Percentiles rank a stretch among this genome's conserved stretches.
Conservation (phyloP, 2,329 filamentous ascomycete species). For the Pleurostoma richardsiae region DNA sequence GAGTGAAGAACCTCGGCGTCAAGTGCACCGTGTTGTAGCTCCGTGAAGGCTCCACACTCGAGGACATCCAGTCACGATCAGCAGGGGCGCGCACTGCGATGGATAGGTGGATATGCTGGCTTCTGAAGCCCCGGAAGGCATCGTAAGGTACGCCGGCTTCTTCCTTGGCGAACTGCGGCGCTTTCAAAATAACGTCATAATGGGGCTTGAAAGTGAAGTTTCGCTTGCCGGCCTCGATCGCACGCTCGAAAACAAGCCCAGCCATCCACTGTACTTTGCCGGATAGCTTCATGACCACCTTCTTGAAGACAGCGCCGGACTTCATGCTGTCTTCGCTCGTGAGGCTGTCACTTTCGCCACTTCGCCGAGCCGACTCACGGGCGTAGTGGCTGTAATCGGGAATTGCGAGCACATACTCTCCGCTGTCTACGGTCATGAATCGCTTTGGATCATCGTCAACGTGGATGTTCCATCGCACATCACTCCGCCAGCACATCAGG, state of each 20-base stretch:
- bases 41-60: slow-evolving; percentile 68
- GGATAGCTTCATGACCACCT: slow-evolving; percentile 97
- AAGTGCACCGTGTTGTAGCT: slow-evolving; percentile 98
- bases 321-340: slow-evolving; percentile 60
- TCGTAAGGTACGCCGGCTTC: slow-evolving; percentile 63
- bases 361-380: slow-evolving; percentile 52
- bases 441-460: slow-evolving; percentile 81
- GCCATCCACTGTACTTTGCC: slow-evolving; percentile 92
- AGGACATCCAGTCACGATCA: slow-evolving; percentile 78
- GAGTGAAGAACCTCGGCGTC: slow-evolving; percentile 92
- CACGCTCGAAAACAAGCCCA: slow-evolving; percentile 87
- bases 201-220: slow-evolving; percentile 89
- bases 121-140: slow-evolving; percentile 94
- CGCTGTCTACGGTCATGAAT: slow-evolving; percentile 94
- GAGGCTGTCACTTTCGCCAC: slow-evolving; percentile 53
- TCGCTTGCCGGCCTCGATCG: slow-evolving; percentile 64
- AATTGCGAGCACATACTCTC: slow-evolving; percentile 89
- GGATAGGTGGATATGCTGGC: slow-evolving; percentile 93
- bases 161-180: slow-evolving; percentile 67
- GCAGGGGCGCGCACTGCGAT: slow-evolving; percentile 84
- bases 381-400: slow-evolving; percentile 91
- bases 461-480: slow-evolving; percentile 83
- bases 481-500: slow-evolving; percentile 96
- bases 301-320: slow-evolving; percentile 85
- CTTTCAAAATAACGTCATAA: slow-evolving; percentile 83